Conservation (phyloP, 1,139 yeast genomes). For the Pichia sp. region DNA sequence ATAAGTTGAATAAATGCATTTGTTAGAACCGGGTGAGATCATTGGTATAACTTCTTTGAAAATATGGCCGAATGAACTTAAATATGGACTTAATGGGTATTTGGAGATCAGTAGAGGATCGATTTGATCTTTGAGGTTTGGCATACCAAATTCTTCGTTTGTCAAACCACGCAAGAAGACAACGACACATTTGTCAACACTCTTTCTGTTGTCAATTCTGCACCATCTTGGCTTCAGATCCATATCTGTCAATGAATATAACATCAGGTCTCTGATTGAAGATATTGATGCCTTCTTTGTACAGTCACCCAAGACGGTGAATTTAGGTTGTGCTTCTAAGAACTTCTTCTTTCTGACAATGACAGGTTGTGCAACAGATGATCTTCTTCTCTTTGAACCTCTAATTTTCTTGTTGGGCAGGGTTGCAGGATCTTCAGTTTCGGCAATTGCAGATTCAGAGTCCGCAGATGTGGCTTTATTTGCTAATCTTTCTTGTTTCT, state of each 20-base stretch:
- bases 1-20: constrained; percentile 53
- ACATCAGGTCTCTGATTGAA: constrained; percentile 52
- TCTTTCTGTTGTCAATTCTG: constrained; percentile 40
- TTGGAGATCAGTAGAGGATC: constrained; percentile 18
- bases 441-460: constrained; percentile 13
- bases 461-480: background rate
- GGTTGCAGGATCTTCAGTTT: background rate
- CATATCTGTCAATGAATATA: constrained; percentile 45
- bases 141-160: constrained; percentile 41
- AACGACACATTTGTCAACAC: constrained; percentile 54
- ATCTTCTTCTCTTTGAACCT: constrained; percentile 41
- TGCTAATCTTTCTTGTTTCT: background rate
- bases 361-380: constrained; percentile 36
- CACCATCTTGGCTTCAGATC: constrained; percentile 43
- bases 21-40: constrained; percentile 61
- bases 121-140: constrained; percentile 11
- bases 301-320: constrained; percentile 20
- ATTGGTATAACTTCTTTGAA: constrained; percentile 46
- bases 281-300: constrained; percentile 37
- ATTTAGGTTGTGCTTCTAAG: constrained; percentile 29
- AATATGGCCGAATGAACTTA: constrained; percentile 39
- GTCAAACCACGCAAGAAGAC: constrained; percentile 67
- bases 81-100: constrained; percentile 28
- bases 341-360: constrained; percentile 37
- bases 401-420: background rate